Evolutionary conservation across 805 yeast species (phyloP).

Genomic region (Candida argentea): DNA sequence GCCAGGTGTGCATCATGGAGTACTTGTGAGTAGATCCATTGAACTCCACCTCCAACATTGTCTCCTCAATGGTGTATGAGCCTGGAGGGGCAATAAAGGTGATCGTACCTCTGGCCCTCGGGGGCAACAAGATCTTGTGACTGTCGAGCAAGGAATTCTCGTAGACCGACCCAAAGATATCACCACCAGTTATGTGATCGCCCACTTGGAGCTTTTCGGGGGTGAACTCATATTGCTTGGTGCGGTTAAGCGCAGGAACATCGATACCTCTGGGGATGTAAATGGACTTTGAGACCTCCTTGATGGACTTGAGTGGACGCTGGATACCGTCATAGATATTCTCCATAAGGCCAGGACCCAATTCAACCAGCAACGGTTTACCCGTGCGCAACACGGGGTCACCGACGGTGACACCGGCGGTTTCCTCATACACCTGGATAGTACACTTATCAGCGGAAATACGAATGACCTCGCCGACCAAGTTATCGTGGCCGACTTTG

Average conservation of each 20-base stretch:
- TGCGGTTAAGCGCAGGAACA: conserved; percentile 89
- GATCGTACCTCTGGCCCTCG: conserved; percentile 97
- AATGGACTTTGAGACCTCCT: conserved; percentile 78
- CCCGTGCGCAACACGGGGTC: conserved; percentile 98
- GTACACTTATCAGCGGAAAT: conserved; percentile 95
- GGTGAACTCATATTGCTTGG: conserved; percentile 71
- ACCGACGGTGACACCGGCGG: conserved; percentile 98
- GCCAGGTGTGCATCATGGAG: conserved; percentile 98
- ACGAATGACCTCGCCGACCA: conserved; percentile 98
- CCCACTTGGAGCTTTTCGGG: conserved; percentile 80
- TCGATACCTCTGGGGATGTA: conserved; percentile 98
- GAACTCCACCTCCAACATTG: conserved; percentile 87
- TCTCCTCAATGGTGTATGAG: conserved; percentile 82
- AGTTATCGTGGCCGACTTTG: conserved; percentile 91
- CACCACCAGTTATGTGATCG: conserved; percentile 98
- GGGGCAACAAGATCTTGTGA: conserved; percentile 93
- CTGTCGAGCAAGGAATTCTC: conserved; percentile 90
- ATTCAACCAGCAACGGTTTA: conserved; percentile 95
- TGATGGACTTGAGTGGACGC: conserved; percentile 93
- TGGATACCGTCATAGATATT: conserved; percentile 99
- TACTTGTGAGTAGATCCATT: conserved; percentile 74
- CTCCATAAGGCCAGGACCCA: conserved; percentile 99
- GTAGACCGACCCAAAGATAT: conserved; percentile 84
- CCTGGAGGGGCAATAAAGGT: conserved; percentile 85
- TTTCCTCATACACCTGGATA: conserved; percentile 97